A percentile compares a stretch with the other conserved stretches of the same genome.
These are phyloP conservation scores for Colletotrichum somersetense DNA, from an alignment of 2,329 filamentous ascomycete species.

Conservation along the genomic window DNA sequence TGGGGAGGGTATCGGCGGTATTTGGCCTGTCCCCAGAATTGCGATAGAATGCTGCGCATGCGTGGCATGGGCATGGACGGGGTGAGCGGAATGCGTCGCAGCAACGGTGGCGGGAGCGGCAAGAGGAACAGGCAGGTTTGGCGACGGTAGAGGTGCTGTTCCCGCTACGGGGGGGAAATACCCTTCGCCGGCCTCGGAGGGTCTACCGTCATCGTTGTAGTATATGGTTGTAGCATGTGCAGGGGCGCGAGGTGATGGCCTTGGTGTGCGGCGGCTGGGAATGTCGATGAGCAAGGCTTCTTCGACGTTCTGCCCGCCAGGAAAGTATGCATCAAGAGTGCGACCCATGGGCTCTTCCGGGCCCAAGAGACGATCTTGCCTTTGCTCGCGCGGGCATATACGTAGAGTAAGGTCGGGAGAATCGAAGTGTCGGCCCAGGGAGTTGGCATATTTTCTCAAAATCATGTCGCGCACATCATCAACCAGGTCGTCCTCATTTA, in stretches of 20 bases:
- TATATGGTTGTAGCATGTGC: slow-evolving; percentile 62
- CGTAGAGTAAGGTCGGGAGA: slow-evolving; percentile 88
- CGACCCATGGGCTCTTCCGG: slow-evolving; percentile 88
- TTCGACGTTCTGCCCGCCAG: slow-evolving; percentile 86
- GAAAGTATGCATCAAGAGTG: slow-evolving; percentile 85
- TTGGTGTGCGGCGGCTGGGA: slow-evolving; percentile 80
- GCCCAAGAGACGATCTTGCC: slow-evolving; percentile 76
- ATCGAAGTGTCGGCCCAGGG: slow-evolving; percentile 88
- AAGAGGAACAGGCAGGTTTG: slow-evolving; percentile 57
- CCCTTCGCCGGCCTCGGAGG: slow-evolving; percentile 78
- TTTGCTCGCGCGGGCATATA: slow-evolving; percentile 78
- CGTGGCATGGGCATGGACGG: slow-evolving; percentile 42
- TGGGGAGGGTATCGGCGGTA: slow-evolving; percentile 85
- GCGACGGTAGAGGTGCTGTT: slow-evolving; percentile 57
- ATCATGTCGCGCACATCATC: slow-evolving; percentile 96
- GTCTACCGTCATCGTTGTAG: slow-evolving; percentile 73
- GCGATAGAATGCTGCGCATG: slow-evolving; percentile 76
- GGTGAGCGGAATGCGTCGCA: slow-evolving; percentile 48
- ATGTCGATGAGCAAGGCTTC: slow-evolving; percentile 94
- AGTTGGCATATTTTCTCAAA: slow-evolving; percentile 93
- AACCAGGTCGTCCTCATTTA: slow-evolving; percentile 89
- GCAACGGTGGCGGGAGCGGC: slow-evolving; percentile 52
- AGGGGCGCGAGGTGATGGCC: slow-evolving; percentile 77
- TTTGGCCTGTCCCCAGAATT: slow-evolving; percentile 82
- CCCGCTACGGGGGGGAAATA: slow-evolving; percentile 80